Percentiles rank a stretch among this genome's conserved stretches.
Conservation (phyloP, 2,329 filamentous ascomycete genomes). For the Microsporum ferrugineum region DNA sequence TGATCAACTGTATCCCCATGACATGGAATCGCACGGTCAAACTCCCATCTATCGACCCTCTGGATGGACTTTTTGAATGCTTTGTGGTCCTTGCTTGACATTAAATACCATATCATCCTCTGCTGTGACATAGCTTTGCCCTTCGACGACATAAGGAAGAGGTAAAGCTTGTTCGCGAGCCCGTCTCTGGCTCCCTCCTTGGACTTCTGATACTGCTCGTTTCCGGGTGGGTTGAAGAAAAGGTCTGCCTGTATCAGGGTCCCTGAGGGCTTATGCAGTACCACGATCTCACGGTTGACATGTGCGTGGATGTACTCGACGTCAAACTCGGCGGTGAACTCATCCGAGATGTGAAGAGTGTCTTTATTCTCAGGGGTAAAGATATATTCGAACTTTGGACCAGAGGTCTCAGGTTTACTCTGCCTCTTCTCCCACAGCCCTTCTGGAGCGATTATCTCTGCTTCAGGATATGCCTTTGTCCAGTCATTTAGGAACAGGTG, state of each 20-base stretch:
- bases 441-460: conserved; percentile 70
- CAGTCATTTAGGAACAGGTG: conserved; percentile 87
- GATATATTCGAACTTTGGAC: conserved; percentile 54
- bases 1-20: conserved; percentile 81
- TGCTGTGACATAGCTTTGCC: conserved; percentile 60
- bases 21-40: conserved; percentile 75
- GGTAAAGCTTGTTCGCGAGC: conserved; percentile 48
- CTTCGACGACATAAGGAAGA: conserved; percentile 46
- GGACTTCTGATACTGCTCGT: conserved; percentile 65
- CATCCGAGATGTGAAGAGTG: conserved; percentile 49
- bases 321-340: conserved; percentile 80
- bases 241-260: conserved; percentile 83
- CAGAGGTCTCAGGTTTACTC: conserved; percentile 44
- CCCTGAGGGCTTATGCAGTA: conserved; percentile 65
- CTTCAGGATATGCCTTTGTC: conserved; percentile 65
- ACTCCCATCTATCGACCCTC: conserved; percentile 69
- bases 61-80: conserved; percentile 59
- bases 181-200: conserved; percentile 46
- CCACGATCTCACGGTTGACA: conserved; percentile 76
- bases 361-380: conserved; percentile 48
- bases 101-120: conserved; percentile 69
- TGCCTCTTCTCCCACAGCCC: conserved; percentile 74
- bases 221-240: conserved; percentile 79
- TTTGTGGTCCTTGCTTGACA: conserved; percentile 49
- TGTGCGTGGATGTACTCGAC: conserved; percentile 73